Base-by-base conservation (phyloP, 2,329 filamentous ascomycete species). In the Fusarium odoratissimum region DNA sequence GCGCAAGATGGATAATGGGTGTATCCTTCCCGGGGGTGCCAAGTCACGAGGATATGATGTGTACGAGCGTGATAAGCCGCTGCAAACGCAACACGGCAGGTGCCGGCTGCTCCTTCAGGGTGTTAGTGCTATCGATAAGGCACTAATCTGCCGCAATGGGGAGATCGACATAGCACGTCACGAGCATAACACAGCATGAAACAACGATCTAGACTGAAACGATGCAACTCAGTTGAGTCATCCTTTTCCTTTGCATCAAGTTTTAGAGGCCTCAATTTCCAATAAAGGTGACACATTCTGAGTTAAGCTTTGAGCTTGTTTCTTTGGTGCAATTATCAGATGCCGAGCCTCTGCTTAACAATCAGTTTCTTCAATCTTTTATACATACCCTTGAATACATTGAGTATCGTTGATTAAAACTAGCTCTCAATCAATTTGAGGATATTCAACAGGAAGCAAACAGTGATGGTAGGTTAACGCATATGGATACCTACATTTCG, bases 11-110 rank as follows among this genome's bases (percentile, higher is more conserved):
- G 23, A 69, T 64, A 58, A 51, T 52, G 37, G 41, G 59, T 67
- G 68, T 70, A 42, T 64, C 58, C 65, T 69, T 67, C 61, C 40
- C 7, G 5, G 37, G 60, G 61, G 59, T 68, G 64, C 54, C 69
- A 76, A 76, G 75, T 77, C 75, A 77, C 75, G 75, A 74, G 75
- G 75, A 71, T 73, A 73, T 75, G 75, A 77, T 76, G 75, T 77
- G 75, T 67, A 72, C 71, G 72, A 69, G 67, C 65, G 74, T 77
- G 74, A 77, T 77, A 77, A 77, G 76, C 71, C 64, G 71, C 60
- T 46, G 60, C 33, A 60, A 31, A 58, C 16, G 42, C 31, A 49
- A 46, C 48, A 58, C 68, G 73, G 75, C 62, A 77, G 65, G 74
- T 69, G 66, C 66, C 73, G 70, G 30, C 54, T 51, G 63, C 52